Base-by-base conservation (phyloP, 495 filamentous ascomycete genomes). In the Thozetella sp. region DNA sequence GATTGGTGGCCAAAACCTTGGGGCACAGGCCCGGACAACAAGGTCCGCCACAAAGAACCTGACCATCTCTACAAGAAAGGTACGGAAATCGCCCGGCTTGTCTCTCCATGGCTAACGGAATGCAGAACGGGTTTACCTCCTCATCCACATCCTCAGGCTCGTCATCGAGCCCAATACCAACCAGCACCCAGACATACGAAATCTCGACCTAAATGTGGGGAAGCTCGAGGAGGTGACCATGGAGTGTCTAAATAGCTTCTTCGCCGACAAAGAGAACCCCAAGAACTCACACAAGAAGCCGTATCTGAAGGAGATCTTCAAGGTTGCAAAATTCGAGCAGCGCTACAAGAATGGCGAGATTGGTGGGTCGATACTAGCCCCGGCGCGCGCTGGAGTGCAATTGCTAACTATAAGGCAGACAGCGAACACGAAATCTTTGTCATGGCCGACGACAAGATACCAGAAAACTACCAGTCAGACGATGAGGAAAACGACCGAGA, bases 51-150 rank as follows among this genome's bases (percentile, higher is more conserved):
- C 71, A 90, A 84, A 66, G 93, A 97, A 75, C 93, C 93, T 0
- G 92, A 97, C 64, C 93, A 97, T 70, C 64, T 93, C 26, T 79
- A 80, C 63, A 96, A 90, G 77, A 82, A 83, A 59, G 86, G 92
- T 95, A 74, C n/a, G n/a, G n/a, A n/a, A n/a, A n/a, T n/a, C n/a
- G n/a, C n/a, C n/a, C n/a, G n/a, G n/a, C n/a, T n/a, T n/a, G n/a
- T n/a, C n/a, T n/a, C n/a, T n/a, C n/a, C n/a, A n/a, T n/a, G n/a
- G 12, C 52, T 58, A 25, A 59, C 54, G n/a, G 23, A 13, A 50
- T 55, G 22, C 43, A 91, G 88, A 89, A 59, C 81, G 88, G 3
- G 76, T 90, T 6, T 71, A 74, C 17, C 79, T 91, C 3, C 73
- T 90, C 12, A 78, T 79, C 13, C 86, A 90, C 61, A 88, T 91